Evolutionary conservation across 2,329 filamentous ascomycete species (phyloP).

Genomic region (Simplicillium aogashimaense): DNA sequence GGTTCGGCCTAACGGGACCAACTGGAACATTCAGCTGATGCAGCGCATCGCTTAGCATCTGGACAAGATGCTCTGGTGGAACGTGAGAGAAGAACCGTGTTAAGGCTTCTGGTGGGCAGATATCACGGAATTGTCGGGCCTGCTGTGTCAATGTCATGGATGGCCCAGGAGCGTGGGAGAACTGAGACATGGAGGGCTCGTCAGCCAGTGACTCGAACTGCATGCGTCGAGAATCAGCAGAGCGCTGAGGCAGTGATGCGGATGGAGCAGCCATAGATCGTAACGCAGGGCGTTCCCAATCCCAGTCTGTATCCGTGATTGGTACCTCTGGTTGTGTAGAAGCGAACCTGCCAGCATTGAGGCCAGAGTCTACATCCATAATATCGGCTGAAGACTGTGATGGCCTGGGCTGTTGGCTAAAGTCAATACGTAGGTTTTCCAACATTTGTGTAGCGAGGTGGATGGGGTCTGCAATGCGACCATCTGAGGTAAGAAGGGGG

Average conservation of each 20-base stretch:
- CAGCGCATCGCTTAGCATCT: slow-evolving; percentile 70
- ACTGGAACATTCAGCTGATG: slow-evolving; percentile 78
- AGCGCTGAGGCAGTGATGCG: slow-evolving; percentile 22
- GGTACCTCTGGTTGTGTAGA: slow-evolving; percentile 82
- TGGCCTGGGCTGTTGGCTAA: slow-evolving; percentile 55
- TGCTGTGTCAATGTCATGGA: slow-evolving; percentile 81
- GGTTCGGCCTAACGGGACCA: slow-evolving; percentile 34
- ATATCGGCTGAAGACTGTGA: slow-evolving; percentile 35
- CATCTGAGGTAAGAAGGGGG: slow-evolving; percentile 62
- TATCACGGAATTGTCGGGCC: slow-evolving; percentile 80
- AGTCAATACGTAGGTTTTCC: slow-evolving; percentile 81
- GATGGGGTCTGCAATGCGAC: slow-evolving; percentile 68
- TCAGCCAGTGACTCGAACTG: slow-evolving; percentile 61
- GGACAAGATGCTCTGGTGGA: slow-evolving; percentile 63
- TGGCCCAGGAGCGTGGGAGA: slow-evolving; percentile 67
- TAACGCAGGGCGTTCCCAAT: slow-evolving; percentile 71
- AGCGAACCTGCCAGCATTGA: slow-evolving; percentile 44
- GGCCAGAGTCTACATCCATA: slow-evolving; percentile 59
- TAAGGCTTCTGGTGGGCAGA: slow-evolving; percentile 77
- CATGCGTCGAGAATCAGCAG: slow-evolving; percentile 24
- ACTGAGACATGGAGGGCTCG: slow-evolving; percentile 80
- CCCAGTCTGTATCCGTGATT: slow-evolving; percentile 65
- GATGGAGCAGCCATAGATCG: slow-evolving; percentile 37
- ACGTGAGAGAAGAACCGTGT: slow-evolving; percentile 88
- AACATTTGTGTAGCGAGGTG: slow-evolving; percentile 92